Conservation (phyloP, 176 grass and related monocot species). For the Aegilops umbellulata region DNA sequence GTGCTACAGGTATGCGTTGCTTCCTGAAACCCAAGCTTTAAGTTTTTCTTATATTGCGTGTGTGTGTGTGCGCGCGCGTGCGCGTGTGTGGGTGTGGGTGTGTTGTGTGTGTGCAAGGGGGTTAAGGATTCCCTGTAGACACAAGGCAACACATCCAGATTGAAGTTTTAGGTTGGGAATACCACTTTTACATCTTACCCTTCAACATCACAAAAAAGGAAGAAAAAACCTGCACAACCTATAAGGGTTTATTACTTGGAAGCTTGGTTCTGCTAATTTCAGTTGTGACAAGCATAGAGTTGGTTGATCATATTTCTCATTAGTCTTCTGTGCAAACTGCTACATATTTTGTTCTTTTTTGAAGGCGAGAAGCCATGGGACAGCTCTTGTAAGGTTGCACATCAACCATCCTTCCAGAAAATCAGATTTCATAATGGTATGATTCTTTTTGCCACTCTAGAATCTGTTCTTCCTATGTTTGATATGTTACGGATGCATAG, state of each 20-base stretch:
- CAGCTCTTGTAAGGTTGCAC: constrained; percentile 73
- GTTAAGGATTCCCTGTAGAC: not conserved
- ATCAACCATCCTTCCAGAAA: constrained; percentile 61
- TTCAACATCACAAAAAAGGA: not conserved
- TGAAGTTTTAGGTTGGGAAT: not conserved
- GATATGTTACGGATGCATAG: not conserved
- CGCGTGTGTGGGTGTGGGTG: not conserved
- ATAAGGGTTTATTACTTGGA: not conserved
- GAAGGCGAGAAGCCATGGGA: constrained; percentile 78
- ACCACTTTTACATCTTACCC: not conserved
- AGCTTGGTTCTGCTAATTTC: constrained; percentile 19
- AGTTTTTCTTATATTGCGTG: not conserved
- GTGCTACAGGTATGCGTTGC: constrained; percentile 57
- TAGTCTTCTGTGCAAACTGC: constrained; percentile 6
- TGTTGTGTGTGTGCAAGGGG: not conserved
- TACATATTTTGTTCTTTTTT: constrained; percentile 19
- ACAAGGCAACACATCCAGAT: no score
- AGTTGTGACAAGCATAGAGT: not conserved
- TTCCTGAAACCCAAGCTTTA: not conserved
- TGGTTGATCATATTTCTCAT: constrained; percentile 6
- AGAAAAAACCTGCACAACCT: not conserved
- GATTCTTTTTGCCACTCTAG: constrained; percentile 14
- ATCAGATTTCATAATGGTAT: constrained; percentile 86
- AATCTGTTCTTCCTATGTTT: not conserved
- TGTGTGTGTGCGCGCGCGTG: no score